Conservation (phyloP, 1,284 basidiomycete species). For the Phylloboletellus chloephorus region DNA sequence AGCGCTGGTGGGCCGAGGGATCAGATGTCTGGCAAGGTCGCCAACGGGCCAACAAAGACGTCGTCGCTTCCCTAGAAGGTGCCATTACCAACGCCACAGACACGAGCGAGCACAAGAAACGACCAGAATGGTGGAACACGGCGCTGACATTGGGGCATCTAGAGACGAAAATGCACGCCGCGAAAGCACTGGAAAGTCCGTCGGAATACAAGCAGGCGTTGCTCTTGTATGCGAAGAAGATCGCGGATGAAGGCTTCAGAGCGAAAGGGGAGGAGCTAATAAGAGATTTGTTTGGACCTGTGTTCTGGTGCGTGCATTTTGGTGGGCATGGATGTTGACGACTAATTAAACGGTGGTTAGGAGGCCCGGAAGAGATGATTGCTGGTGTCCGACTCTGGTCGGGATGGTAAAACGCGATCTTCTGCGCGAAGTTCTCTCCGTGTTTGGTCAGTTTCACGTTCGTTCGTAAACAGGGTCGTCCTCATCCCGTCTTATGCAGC, state of each 20-base stretch:
- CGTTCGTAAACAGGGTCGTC: background rate
- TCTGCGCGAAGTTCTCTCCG: constrained; percentile 68
- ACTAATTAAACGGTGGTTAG: constrained; percentile 35
- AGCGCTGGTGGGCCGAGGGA: constrained; percentile 75
- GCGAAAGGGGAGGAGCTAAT: constrained; percentile 85
- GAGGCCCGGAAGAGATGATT: constrained; percentile 59
- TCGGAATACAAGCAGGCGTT: constrained; percentile 76
- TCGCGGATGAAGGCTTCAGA: constrained; percentile 82
- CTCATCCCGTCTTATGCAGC: constrained; percentile 37
- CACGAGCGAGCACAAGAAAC: constrained; percentile 36
- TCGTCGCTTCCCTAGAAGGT: constrained; percentile 49
- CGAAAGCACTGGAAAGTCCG: constrained; percentile 71
- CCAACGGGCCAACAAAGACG: constrained; percentile 48
- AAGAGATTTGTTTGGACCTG: constrained; percentile 80
- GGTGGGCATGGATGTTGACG: constrained; percentile 5
- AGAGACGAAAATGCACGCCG: constrained; percentile 73
- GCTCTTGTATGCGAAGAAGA: constrained; percentile 70
- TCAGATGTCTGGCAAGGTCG: constrained; percentile 77
- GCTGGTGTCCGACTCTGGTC: constrained; percentile 62
- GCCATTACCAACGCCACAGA: constrained; percentile 43
- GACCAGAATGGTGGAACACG: constrained; percentile 71
- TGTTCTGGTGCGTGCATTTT: constrained; percentile 62
- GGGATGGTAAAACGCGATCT: constrained; percentile 76
- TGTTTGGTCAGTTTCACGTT: constrained; percentile 54
- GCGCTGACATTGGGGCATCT: constrained; percentile 81